Evolutionary conservation across 106 monocot species (phyloP).

Genomic region (Phalaenopsis equestris): DNA sequence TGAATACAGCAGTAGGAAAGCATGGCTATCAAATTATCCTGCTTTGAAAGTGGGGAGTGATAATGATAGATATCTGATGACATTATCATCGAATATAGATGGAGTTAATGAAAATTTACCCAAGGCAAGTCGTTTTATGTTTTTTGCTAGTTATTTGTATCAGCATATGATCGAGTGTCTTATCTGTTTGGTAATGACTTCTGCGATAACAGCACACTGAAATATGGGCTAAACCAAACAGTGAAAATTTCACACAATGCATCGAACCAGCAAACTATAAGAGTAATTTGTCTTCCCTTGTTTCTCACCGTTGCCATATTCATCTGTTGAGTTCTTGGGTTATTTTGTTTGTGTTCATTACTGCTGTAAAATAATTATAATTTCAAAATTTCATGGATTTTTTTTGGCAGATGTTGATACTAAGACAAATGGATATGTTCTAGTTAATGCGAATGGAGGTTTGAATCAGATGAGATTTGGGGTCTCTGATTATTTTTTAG

Average conservation of each 20-base stretch:
- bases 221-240: slow-evolving; percentile 79
- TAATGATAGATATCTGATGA: slow-evolving; percentile 58
- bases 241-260: slow-evolving; percentile 63
- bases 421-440: slow-evolving; percentile 78
- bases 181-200: not conserved
- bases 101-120: slow-evolving; percentile 16
- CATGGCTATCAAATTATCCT: slow-evolving; percentile 16
- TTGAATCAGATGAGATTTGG: slow-evolving; percentile 99
- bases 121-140: slow-evolving; percentile 37
- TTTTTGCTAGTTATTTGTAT: not conserved
- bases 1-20: slow-evolving; percentile 13
- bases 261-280: slow-evolving; percentile 41
- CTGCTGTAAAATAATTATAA: not conserved
- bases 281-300: slow-evolving; percentile 40
- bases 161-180: not conserved
- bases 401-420: slow-evolving; percentile 47
- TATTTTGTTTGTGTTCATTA: not conserved
- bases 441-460: slow-evolving; percentile 98
- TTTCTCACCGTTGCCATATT: not conserved
- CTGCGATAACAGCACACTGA: slow-evolving; percentile 39
- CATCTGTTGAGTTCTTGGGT: not conserved
- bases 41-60: slow-evolving; percentile 34
- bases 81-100: slow-evolving; percentile 28
- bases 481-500: slow-evolving; percentile 34
- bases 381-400: not conserved